Base-by-base conservation (phyloP, 169 alveolate genomes). In the Nephromyces sp. region DNA sequence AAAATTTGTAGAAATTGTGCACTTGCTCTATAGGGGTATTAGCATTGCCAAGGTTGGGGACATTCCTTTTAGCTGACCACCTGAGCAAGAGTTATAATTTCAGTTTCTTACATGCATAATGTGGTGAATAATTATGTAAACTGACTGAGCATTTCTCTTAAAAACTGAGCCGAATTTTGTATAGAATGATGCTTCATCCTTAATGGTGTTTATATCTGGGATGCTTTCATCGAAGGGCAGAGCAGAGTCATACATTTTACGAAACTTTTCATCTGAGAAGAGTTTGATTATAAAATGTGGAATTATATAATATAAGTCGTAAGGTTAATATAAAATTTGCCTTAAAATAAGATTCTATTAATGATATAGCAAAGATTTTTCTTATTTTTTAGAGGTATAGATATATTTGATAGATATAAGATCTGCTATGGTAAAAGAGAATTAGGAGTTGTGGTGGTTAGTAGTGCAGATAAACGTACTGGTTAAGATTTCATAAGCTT, bases 221-320 rank as follows among this genome's bases (percentile, higher is more conserved):
- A 92, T 79, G 28, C 84, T 53, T 68, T 92, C 96, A 70, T 92
- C 95, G 70, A 89, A 92, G 28, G 93, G 94, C 53, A 88, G 84
- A 8, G 92, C 81, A 25, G 92, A 84, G 76, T 92, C 96, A 68
- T 89, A 92, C 76, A 82, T 76, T 67, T 84, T 84, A 57, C 95
- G 81, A 67, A 87, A 84, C 70, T 80, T 86, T 6, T 80, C 75
- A 68, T 92, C 93, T 22, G 89, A 79, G 1, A 28, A 30, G 3
- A 71, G 24, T 28, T 43, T 24, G 64, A 35, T 32, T 6, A 2
- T 3, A 32, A 6, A 6, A n/a, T 0, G 33, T 64, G 15, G 4
- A 62, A 1, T 53, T 25, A 2, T 32, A 51, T 1, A 6, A 21
- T 64, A 43, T 33, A n/a, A 68, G 1, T 15, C 33, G 63, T 27